phyloP scores from a whole-genome alignment of 352 stramenopile genomes.

The Plasmopara halstedii region DNA sequence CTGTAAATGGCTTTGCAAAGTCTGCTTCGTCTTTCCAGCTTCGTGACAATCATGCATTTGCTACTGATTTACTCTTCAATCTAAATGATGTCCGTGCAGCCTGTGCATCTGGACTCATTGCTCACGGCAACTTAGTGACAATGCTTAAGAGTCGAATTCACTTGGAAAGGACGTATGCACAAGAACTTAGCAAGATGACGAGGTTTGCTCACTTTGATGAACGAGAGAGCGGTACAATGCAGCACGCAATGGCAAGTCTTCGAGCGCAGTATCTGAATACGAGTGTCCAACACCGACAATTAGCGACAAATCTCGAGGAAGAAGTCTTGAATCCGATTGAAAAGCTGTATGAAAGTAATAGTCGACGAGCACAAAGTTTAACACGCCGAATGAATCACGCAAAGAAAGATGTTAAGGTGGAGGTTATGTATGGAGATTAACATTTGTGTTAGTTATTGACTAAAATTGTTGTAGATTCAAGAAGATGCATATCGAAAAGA shows the following conservation, averaged over 20 bases:
- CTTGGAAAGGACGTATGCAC: slow-evolving; percentile 66
- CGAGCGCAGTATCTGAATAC: slow-evolving; percentile 75
- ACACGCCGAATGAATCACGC: slow-evolving; percentile 45
- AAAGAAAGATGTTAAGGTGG: slow-evolving; percentile 76
- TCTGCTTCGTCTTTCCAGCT: not conserved
- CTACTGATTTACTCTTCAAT: slow-evolving; percentile 74
- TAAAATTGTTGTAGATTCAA: slow-evolving; percentile 25
- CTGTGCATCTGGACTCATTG: slow-evolving; percentile 37
- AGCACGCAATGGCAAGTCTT: slow-evolving; percentile 49
- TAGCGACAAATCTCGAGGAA: slow-evolving; percentile 69
- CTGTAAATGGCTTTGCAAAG: not conserved
- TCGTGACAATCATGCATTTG: slow-evolving; percentile 43
- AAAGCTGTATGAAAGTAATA: slow-evolving; percentile 41
- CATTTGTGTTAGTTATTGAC: too few relatives aligned
- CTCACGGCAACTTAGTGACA: slow-evolving; percentile 47
- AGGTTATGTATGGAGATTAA: not conserved
- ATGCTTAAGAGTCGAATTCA: slow-evolving; percentile 66
- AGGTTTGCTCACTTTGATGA: slow-evolving; percentile 52
- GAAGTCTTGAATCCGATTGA: slow-evolving; percentile 72
- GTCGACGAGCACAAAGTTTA: slow-evolving; percentile 47
- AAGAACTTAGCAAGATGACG: slow-evolving; percentile 56
- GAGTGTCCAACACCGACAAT: slow-evolving; percentile 64
- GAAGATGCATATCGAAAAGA: slow-evolving; percentile 72
- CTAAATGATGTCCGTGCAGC: slow-evolving; percentile 51
- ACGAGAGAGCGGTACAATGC: slow-evolving; percentile 42